These are phyloP conservation scores for Capronia coronata DNA, from an alignment of 2,329 filamentous ascomycete species.

Conservation along the genomic window DNA sequence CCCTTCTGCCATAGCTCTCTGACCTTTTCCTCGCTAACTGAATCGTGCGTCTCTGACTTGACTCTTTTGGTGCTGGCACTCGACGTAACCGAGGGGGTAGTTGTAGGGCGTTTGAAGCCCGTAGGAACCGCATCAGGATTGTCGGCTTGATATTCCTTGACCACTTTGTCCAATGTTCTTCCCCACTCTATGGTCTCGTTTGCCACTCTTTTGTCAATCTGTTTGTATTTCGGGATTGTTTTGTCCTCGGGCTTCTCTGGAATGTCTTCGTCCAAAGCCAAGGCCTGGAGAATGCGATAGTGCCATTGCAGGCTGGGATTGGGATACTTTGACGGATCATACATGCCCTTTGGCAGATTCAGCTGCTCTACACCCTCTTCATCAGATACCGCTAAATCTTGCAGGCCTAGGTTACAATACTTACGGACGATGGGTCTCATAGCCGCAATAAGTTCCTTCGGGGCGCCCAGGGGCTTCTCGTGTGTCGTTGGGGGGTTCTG, in stretches of 20 bases:
- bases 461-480: constrained; percentile 45
- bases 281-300: constrained; percentile 84
- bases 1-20: constrained; percentile 39
- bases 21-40: constrained; percentile 35
- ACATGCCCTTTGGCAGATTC: constrained; percentile 77
- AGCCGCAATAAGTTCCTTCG: constrained; percentile 66
- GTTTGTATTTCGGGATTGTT: constrained; percentile 74
- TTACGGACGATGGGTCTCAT: constrained; percentile 69
- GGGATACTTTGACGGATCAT: constrained; percentile 79
- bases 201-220: constrained; percentile 84
- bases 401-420: neutral
- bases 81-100: constrained; percentile 18
- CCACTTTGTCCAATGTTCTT: constrained; percentile 57
- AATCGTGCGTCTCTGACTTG: constrained; percentile 36
- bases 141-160: constrained; percentile 38
- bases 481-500: constrained; percentile 59
- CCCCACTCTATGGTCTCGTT: constrained; percentile 74
- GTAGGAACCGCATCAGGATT: constrained; percentile 39
- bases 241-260: constrained; percentile 68
- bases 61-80: constrained; percentile 44
- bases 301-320: constrained; percentile 96
- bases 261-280: constrained; percentile 86
- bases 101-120: constrained; percentile 42
- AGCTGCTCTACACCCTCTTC: constrained; percentile 54
- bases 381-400: neutral